Base-by-base conservation (phyloP, 805 yeast species). In the Yamadazyma sp. region DNA sequence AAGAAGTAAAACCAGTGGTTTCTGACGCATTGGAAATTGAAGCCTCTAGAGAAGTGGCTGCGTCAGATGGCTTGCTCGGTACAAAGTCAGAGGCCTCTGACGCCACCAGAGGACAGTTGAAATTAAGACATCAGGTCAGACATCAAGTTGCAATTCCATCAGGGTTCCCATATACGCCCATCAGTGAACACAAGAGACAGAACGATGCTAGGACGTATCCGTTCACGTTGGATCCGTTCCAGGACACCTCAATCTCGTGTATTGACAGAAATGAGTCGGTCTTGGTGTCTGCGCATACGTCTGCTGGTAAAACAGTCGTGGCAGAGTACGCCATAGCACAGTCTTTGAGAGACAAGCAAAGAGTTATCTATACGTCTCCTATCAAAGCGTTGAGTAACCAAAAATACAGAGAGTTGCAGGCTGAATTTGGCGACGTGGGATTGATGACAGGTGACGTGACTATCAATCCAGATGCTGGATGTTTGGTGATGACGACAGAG, bases 381-480 rank as follows among this genome's bases (percentile, higher is more conserved):
- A 90, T 90, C 58, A 90, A 90, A 59, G 97, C 97, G 0, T 74
- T 90, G 60, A 85, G 95, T 52, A 90, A 90, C 60, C 98, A 90
- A 64, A 90, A 90, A 56, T 90, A 86, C 56, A 77, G 98, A 66
- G 98, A 90, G 60, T 70, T 93, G 49, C 70, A 82, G 40, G 95
- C 95, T 2, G 95, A 90, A 54, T 87, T 93, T 69, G 91, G 93
- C 15, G 98, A 93, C 59, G 98, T 93, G 20, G 99, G 99, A 35
- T 74, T 93, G 44, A 93, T 93, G 95, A 93, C 99, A 9, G 99
- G 99, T 61, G 99, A 93, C 73, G 96, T 93, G 30, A 91, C 97
- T 17, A 93, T 93, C 48, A 93, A 93, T 54, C 98, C 98, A 3
- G 97, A 91, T 52, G 99, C 99, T 3, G 91, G 95, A 29, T 93